Evolutionary conservation across 1,284 basidiomycete species (phyloP).

Genomic region (Kalmanozyma brasiliensis): DNA sequence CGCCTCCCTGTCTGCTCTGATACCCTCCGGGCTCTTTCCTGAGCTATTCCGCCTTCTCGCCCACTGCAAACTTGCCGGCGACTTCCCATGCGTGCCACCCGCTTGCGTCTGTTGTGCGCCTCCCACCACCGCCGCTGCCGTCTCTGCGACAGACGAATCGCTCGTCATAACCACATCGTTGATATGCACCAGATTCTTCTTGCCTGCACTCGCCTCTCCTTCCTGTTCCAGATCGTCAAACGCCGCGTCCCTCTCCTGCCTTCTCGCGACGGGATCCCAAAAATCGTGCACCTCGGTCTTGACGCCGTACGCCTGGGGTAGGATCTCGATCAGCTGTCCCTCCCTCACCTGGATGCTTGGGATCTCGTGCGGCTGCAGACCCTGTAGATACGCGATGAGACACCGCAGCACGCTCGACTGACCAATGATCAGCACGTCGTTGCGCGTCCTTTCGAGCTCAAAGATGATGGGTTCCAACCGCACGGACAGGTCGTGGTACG

Average conservation of each 20-base stretch:
- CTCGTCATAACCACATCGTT: constrained; percentile 24
- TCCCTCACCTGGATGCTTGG: constrained; percentile 86
- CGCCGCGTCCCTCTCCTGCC: constrained; percentile 57
- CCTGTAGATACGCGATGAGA: constrained; percentile 76
- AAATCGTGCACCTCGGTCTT: constrained; percentile 61
- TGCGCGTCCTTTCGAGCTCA: constrained; percentile 81
- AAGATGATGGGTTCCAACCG: constrained; percentile 81
- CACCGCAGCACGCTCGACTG: constrained; percentile 98
- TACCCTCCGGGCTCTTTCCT: constrained; percentile 41
- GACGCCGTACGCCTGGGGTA: constrained; percentile 65
- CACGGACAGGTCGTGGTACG: constrained; percentile 83
- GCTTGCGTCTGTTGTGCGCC: background rate
- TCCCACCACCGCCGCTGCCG: constrained; percentile 1
- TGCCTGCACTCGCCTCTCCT: constrained; percentile 1
- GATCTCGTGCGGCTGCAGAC: constrained; percentile 93
- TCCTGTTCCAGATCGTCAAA: constrained; percentile 45
- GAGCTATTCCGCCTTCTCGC: constrained; percentile 33
- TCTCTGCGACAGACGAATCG: constrained; percentile 9
- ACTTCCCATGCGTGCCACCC: background rate
- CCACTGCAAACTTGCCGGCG: constrained; percentile 28
- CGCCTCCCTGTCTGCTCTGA: constrained; percentile 42
- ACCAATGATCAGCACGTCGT: constrained; percentile 75
- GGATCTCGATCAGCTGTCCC: constrained; percentile 65
- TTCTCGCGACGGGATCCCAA: constrained; percentile 61
- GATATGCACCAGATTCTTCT: constrained; percentile 27